A percentile compares a stretch with the other conserved stretches of the same genome.
phyloP scores from a whole-genome alignment of 805 yeast genomes.

The Tetrapisispora arboricola region DNA sequence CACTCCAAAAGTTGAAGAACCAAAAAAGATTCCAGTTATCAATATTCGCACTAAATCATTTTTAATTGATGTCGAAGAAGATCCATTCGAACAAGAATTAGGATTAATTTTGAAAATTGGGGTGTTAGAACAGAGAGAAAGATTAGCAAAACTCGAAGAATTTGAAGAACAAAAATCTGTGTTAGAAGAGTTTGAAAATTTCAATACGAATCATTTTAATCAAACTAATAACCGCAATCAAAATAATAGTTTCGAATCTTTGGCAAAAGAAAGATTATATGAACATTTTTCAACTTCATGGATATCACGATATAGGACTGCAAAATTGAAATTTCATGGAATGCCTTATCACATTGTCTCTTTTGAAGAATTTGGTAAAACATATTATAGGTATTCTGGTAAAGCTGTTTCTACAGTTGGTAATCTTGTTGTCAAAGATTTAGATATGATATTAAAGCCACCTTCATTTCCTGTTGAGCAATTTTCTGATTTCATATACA shows the following conservation, averaged over 20 bases:
- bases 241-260: constrained; percentile 3
- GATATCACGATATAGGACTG: constrained; percentile 28
- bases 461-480: constrained; percentile 26
- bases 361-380: constrained; percentile 11
- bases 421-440: constrained; percentile 14
- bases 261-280: constrained; percentile 13
- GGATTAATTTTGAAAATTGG: constrained; percentile 50
- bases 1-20: constrained; percentile 21
- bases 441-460: constrained; percentile 18
- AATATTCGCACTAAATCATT: constrained; percentile 34
- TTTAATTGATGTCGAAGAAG: constrained; percentile 46
- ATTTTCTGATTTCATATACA: constrained; percentile 29
- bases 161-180: constrained; percentile 16
- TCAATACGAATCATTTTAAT: background rate
- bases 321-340: constrained; percentile 23
- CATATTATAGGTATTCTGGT: constrained; percentile 15
- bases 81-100: constrained; percentile 56
- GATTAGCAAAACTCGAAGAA: constrained; percentile 33
- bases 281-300: constrained; percentile 35
- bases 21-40: constrained; percentile 33
- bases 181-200: background rate
- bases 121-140: constrained; percentile 41
- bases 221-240: too few relatives aligned
- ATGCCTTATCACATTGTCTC: constrained; percentile 17
- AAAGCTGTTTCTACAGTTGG: constrained; percentile 22